Evolutionary conservation across 75 land plant species (phyloP).

Genomic region (Selaginella tamariscina): DNA sequence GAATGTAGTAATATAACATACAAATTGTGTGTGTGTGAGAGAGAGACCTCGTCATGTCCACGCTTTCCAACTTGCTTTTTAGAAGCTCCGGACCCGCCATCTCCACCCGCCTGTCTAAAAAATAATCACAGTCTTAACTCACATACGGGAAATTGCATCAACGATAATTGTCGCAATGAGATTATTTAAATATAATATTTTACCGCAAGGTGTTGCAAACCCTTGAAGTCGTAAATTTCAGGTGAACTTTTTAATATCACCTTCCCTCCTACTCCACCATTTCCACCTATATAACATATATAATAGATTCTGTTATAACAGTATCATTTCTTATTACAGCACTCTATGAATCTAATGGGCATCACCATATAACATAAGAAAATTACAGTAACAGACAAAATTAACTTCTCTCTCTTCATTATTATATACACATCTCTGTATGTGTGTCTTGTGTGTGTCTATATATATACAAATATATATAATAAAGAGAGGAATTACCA

Average conservation of each 20-base stretch:
- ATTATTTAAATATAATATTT: not conserved
- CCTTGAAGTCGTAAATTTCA: conserved; percentile 75
- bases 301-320: not conserved
- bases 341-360: not conserved
- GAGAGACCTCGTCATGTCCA: conserved; percentile 72
- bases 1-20: not conserved
- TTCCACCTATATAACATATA: conserved; percentile 48
- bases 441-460: not conserved
- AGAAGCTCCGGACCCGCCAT: conserved; percentile 63
- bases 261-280: conserved; percentile 97
- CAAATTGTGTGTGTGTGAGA: not conserved
- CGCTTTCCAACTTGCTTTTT: conserved; percentile 74
- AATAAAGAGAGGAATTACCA: conserved; percentile 35
- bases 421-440: not conserved
- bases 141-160: not conserved
- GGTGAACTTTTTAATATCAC: conserved; percentile 74
- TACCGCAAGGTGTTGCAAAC: conserved; percentile 79
- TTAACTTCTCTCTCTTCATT: not conserved
- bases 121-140: not conserved
- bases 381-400: not conserved
- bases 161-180: not conserved
- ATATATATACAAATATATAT: not conserved
- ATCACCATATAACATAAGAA: not conserved
- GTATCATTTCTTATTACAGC: not conserved
- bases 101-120: conserved; percentile 44